Conservation (phyloP, 2,329 filamentous ascomycete genomes). For the Huntiella decipiens region DNA sequence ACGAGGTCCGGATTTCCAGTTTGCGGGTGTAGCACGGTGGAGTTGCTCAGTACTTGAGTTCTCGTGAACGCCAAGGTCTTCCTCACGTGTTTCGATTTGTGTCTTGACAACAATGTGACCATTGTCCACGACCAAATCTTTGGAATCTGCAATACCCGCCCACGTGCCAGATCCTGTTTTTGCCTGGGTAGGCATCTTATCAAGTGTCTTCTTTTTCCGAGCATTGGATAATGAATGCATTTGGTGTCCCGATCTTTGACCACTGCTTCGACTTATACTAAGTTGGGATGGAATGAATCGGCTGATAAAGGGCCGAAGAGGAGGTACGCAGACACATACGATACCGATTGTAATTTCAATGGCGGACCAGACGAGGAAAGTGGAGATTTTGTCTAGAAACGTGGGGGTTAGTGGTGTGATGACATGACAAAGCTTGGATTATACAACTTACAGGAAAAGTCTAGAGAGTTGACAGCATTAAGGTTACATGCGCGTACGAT, state of each 20-base stretch:
- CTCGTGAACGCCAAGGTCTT: neutral
- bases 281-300: slow-evolving; percentile 2
- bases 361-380: slow-evolving; percentile 17
- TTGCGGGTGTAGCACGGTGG: neutral
- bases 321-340: slow-evolving; percentile 19
- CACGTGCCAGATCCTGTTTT: neutral
- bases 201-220: neutral
- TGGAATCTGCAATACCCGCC: neutral
- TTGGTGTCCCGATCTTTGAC: too few relatives aligned
- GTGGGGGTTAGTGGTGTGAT: neutral
- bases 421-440: too few relatives aligned
- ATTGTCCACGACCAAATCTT: slow-evolving; percentile 1
- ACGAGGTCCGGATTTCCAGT: too few relatives aligned
- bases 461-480: slow-evolving; percentile 13
- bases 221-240: neutral
- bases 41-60: slow-evolving; percentile 6
- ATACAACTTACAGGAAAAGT: slow-evolving; percentile 16
- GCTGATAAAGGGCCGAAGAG: slow-evolving; percentile 15
- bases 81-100: slow-evolving; percentile 3
- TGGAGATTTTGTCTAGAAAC: slow-evolving; percentile 15
- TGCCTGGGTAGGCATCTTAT: neutral
- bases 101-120: slow-evolving; percentile 7
- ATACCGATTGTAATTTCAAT: slow-evolving; percentile 19
- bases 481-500: slow-evolving; percentile 16
- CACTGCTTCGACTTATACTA: neutral